A percentile compares a stretch with the other conserved stretches of the same genome.
phyloP scores from a whole-genome alignment of 371 early-diverging fungal genomes.

The Syncephalastrum racemosum region DNA sequence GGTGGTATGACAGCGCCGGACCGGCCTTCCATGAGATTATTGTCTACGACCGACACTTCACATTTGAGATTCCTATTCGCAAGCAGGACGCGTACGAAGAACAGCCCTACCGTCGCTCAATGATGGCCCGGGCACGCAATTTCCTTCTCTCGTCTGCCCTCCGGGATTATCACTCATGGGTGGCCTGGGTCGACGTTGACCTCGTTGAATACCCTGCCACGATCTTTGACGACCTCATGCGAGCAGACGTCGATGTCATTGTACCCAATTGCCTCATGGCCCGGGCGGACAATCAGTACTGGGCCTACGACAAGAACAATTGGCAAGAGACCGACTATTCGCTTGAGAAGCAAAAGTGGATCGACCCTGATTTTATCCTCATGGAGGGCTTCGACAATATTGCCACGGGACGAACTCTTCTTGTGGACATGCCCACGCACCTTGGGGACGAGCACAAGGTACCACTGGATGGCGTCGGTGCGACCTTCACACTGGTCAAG shows the following conservation, averaged over 20 bases:
- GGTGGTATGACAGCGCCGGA: conserved; percentile 21
- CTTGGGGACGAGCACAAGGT: conserved; percentile 29
- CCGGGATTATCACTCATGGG: conserved; percentile 46
- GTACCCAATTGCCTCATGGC: conserved; percentile 56
- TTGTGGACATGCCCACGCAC: conserved; percentile 49
- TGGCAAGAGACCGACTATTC: conserved; percentile 47
- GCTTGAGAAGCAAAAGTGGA: conserved; percentile 39
- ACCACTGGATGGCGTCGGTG: conserved; percentile 59
- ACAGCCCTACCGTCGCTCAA: conserved; percentile 39
- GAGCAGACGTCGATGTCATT: conserved; percentile 49
- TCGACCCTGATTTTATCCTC: conserved; percentile 35
- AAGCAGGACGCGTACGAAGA: conserved; percentile 4
- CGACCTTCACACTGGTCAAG: conserved; percentile 56
- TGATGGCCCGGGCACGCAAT: conserved; percentile 58
- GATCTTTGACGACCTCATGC: conserved; percentile 54
- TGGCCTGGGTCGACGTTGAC: conserved; percentile 58
- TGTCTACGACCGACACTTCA: conserved; percentile 43
- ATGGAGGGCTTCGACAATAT: conserved; percentile 28
- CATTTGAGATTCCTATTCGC: conserved; percentile 5
- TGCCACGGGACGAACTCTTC: conserved; percentile 14
- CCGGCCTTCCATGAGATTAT: conserved; percentile 30
- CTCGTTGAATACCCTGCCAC: conserved; percentile 46
- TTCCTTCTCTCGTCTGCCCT: conserved; percentile 49
- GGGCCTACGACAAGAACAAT: conserved; percentile 49
- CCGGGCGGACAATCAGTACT: conserved; percentile 27